Evolutionary conservation across 495 filamentous ascomycete species (phyloP), one percentile per base, ranked within the genome.

Genomic region (Talaromyces liani): DNA sequence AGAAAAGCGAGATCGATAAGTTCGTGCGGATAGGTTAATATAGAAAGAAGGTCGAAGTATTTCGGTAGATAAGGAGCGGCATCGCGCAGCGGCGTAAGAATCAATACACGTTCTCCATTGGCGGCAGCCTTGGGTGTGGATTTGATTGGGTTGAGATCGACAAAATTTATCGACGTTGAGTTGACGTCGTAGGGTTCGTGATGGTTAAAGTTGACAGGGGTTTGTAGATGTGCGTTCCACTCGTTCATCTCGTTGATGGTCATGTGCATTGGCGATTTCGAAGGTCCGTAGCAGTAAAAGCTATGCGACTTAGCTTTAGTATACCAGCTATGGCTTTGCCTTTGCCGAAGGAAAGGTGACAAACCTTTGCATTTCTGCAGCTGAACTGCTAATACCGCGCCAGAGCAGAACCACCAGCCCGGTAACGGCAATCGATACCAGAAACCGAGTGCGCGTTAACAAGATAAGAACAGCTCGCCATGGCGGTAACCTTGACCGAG

Each of bases 1-100:
- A 98, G 85, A 79, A 98, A 98, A 36, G 84, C 94, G 58, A 98
- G 84, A 71, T 98, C 94, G 70, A 98, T 98, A 25, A 98, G 84
- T 53, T 96, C 79, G 79, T 98, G 94, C 49, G 94, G 95, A 74
- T 98, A 98, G 2, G 90, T 90, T 66, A 98, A 80, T 74, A 94
- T 86, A 66, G 87, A 87, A 65, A 98, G 80, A 18, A 98, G 87
- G 72, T 98, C 91, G 72, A 98, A 98, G 76, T 98, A 93, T 75
- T 92, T 88, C 58, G 82, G 80, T 53, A 98, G 81, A 76, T 89
- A 91, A 36, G 76, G 80, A 16, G 91, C 82, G 66, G 94, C 95
- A 75, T 98, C 93, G 75, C 93, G 89, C 54, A 98, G 81, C 36
- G 94, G 94, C 4, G 95, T 98, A 69, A 98, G 85, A 68, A 98